Evolutionary conservation across 2,329 filamentous ascomycete species (phyloP).

Genomic region (Teratosphaeria epicoccoides): DNA sequence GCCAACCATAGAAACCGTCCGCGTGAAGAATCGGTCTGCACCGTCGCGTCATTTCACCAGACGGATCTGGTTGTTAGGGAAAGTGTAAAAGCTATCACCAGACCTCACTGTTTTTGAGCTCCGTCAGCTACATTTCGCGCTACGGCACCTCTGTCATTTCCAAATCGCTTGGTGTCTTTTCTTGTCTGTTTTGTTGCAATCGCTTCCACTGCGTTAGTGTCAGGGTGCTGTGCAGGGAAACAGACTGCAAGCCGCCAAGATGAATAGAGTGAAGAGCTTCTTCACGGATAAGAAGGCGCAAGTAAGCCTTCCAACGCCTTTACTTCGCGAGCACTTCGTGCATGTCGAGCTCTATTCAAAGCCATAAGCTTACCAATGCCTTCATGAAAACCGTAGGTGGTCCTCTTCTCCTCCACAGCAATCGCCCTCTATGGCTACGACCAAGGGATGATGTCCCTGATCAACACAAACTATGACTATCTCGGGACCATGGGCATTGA

Average conservation of each 20-base stretch:
- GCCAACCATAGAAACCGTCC: not conserved
- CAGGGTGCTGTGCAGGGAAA: not conserved
- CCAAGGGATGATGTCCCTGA: constrained; percentile 43
- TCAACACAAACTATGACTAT: constrained; percentile 47
- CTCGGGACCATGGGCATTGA: constrained; percentile 47
- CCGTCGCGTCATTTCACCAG: not conserved
- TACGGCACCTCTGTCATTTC: not conserved
- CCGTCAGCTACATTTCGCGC: not conserved
- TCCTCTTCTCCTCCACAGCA: constrained; percentile 43
- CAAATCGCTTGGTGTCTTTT: too few species aligned
- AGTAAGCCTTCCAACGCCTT: constrained; percentile 7
- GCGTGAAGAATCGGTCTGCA: not conserved
- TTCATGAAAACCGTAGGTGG: constrained; percentile 30
- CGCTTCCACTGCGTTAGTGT: not conserved
- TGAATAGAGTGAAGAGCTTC: constrained; percentile 15
- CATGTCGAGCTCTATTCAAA: not conserved
- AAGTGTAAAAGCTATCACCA: not conserved
- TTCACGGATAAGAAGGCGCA: constrained; percentile 20
- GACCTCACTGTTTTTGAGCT: not conserved
- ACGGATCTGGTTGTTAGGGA: not conserved
- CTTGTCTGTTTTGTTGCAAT: not conserved
- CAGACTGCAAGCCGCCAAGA: constrained; percentile 4
- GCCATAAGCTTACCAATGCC: constrained; percentile 4
- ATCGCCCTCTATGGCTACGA: constrained; percentile 43
- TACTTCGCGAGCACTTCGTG: not conserved